A percentile compares a stretch with the other conserved stretches of the same genome.
Evolutionary conservation across 2,329 filamentous ascomycete species (phyloP).

Genomic region (Pestalotiopsis sp.): DNA sequence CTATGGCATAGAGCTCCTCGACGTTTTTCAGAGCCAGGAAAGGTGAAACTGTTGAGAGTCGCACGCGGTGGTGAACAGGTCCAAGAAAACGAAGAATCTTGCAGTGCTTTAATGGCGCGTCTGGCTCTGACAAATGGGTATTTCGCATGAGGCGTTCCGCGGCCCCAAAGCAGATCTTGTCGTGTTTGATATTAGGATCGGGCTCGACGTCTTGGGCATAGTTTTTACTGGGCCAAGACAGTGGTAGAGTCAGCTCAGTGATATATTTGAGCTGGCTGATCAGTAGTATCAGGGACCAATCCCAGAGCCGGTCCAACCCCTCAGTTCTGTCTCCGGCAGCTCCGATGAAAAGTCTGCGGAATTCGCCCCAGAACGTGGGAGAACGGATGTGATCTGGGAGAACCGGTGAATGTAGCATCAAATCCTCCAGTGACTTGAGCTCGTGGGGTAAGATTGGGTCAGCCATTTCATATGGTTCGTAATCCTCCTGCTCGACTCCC

Average conservation of each 20-base stretch:
- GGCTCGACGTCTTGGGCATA: not conserved
- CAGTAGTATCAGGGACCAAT: conserved; percentile 11
- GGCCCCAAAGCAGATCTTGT: not conserved
- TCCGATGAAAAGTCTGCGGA: not conserved
- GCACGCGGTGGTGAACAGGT: not conserved
- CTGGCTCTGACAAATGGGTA: not conserved
- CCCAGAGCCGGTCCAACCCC: not conserved
- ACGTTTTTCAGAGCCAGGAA: conserved; percentile 10
- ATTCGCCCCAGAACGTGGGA: not conserved
- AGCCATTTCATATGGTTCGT: too few relatives aligned
- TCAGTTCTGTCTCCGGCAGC: not conserved
- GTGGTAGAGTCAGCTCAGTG: conserved; percentile 8
- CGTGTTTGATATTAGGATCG: not conserved
- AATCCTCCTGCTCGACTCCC: too few relatives aligned
- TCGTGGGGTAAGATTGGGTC: too few relatives aligned
- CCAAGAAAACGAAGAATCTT: not conserved
- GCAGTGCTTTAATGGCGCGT: not conserved
- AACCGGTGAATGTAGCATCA: not conserved
- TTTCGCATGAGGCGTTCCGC: not conserved
- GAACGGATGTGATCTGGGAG: not conserved
- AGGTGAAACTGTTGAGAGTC: conserved; percentile 8
- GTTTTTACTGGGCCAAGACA: not conserved
- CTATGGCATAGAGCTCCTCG: conserved; percentile 1
- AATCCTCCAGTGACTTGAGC: not conserved
- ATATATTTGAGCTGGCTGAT: conserved; percentile 12